Conservation (phyloP, 345 rosid species). For the Aquilaria yunnanensis region DNA sequence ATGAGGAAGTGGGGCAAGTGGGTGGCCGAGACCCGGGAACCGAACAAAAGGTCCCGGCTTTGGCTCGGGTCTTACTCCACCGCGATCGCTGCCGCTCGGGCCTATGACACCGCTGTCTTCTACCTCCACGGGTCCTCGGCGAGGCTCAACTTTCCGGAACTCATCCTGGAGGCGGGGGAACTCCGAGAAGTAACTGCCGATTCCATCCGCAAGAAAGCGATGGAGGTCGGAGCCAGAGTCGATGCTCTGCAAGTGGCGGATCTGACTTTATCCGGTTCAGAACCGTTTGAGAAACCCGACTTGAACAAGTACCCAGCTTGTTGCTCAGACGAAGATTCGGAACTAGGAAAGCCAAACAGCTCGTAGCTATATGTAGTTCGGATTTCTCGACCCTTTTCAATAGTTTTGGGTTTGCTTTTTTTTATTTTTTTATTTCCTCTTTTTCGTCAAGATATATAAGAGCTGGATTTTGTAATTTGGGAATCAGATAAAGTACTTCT, state of each 20-base stretch:
- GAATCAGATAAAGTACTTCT: too few species aligned
- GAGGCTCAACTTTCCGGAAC: slow-evolving; percentile 48
- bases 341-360: background rate
- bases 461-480: too few species aligned
- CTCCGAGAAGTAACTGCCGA: slow-evolving; percentile 29
- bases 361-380: too few species aligned
- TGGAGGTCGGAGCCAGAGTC: slow-evolving; percentile 50
- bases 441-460: too few species aligned
- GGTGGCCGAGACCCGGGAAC: slow-evolving; percentile 62
- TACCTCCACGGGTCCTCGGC: slow-evolving; percentile 50
- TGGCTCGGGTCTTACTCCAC: slow-evolving; percentile 58
- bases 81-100: slow-evolving; percentile 52
- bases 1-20: slow-evolving; percentile 67
- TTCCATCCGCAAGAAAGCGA: slow-evolving; percentile 48
- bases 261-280: slow-evolving; percentile 16
- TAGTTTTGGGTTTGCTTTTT: too few species aligned
- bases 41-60: slow-evolving; percentile 50
- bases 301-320: slow-evolving; percentile 40
- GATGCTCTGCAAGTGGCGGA: slow-evolving; percentile 30
- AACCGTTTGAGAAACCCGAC: slow-evolving; percentile 31
- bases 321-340: slow-evolving; percentile 25
- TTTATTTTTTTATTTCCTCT: background rate
- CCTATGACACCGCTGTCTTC: slow-evolving; percentile 52
- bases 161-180: slow-evolving; percentile 31
- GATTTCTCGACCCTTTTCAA: too few species aligned